A percentile compares a stretch with the other conserved stretches of the same genome.
Evolutionary conservation across 495 filamentous ascomycete genomes (phyloP).

Genomic region (Lentithecium fluviatile): DNA sequence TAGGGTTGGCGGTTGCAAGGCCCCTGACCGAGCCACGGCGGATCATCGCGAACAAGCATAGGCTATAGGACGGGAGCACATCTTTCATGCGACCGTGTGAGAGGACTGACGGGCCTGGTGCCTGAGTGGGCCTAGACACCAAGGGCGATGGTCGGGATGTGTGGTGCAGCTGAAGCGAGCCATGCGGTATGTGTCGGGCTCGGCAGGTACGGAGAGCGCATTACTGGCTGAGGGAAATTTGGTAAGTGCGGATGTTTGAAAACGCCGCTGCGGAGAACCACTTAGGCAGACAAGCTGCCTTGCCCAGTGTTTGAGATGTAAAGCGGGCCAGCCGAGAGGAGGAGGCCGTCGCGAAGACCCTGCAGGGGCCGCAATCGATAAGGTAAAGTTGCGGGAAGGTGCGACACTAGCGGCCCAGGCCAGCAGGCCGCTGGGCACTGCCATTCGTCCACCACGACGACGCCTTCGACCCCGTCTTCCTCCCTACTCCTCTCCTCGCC

Average conservation of each 20-base stretch:
- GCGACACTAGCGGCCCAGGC: neutral
- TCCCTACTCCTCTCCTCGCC: too few species aligned
- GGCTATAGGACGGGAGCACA: constrained; percentile 6
- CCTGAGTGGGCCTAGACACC: constrained; percentile 7
- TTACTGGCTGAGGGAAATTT: constrained; percentile 11
- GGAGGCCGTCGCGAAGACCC: neutral
- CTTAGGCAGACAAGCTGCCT: neutral
- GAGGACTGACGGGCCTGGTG: neutral
- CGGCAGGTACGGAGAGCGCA: constrained; percentile 18
- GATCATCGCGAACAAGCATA: constrained; percentile 21
- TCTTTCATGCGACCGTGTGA: constrained; percentile 11
- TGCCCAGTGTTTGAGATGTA: neutral
- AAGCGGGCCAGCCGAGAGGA: neutral
- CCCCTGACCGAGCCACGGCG: constrained; percentile 18
- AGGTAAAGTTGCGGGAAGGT: neutral
- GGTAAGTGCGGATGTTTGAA: constrained; percentile 8
- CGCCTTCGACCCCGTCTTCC: too few species aligned
- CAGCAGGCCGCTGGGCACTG: neutral
- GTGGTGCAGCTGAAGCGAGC: constrained; percentile 8
- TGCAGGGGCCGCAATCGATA: neutral
- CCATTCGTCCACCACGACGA: neutral
- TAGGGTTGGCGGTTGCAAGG: constrained; percentile 1
- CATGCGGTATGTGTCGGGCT: constrained; percentile 5
- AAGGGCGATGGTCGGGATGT: constrained; percentile 8
- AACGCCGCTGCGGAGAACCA: constrained; percentile 18